Evolutionary conservation across 495 filamentous ascomycete genomes (phyloP), one percentile per base, ranked within the genome.

Genomic region (Alectoria sarmentosa): DNA sequence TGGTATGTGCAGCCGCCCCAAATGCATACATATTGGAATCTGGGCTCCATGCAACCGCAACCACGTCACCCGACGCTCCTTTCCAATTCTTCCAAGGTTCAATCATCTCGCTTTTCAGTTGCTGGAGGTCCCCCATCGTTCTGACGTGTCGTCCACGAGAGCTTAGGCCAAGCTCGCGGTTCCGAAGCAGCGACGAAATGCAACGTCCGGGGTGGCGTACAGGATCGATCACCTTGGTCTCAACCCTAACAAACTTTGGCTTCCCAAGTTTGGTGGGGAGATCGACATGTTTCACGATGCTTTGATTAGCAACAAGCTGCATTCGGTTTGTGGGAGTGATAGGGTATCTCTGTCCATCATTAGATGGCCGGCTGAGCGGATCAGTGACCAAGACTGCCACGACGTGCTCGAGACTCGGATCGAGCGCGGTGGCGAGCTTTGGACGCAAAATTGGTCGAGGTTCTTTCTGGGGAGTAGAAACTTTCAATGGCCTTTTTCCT

Each of bases 1-100:
- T 91, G 2, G 84, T 85, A 63, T 90, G 84, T 36, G 89, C 86
- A 4, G 87, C 85, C 3, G 90, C 88, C 3, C 92, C 92, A 21
- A 78, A 76, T 28, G 76, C 81, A 63, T 82, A 83, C 38, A 63
- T 73, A 0, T 72, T 76, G 1, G 80, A 80, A 71, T 82, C 74
- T 19, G 79, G 75, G 30, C 76, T 78, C 82, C 82, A 84, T 11
- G 76, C 75, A 48, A 80, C 67, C 36, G 73, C 70, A 30, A 78
- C 71, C 17, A 83, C 72, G 68, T 84, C 82, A 30, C 78, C 77
- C 0, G 82, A 84, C 0, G 80, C 78, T 6, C 81, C 82, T 69
- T 77, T 81, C 79, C 79, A 84, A 7, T 69, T 66, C 62, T 74
- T 76, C 70, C 71, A 77, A 4, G 63, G 69, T 56, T 65, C 74